phyloP scores from a whole-genome alignment of 208 protist genomes.

The Wallacemonas collosoma region DNA sequence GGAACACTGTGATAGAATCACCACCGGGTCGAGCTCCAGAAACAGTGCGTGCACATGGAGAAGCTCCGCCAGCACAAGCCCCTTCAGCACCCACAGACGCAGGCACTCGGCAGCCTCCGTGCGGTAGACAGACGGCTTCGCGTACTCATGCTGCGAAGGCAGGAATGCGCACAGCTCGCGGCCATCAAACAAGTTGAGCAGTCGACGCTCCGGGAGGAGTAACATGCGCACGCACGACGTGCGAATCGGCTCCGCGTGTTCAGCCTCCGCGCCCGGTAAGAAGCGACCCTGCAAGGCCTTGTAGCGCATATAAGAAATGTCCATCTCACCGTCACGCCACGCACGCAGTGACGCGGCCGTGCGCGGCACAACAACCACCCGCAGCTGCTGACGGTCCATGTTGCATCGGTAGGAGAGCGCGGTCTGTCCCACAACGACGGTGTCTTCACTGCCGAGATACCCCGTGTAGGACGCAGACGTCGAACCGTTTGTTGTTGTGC shows the following conservation, averaged over 20 bases:
- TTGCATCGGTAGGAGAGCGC: constrained; percentile 32
- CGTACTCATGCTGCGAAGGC: constrained; percentile 46
- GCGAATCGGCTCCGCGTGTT: constrained; percentile 29
- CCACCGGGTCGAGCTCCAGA: constrained; percentile 70
- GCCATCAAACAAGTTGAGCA: constrained; percentile 37
- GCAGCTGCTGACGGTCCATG: constrained; percentile 46
- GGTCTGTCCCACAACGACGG: background rate
- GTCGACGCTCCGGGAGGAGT: constrained; percentile 44
- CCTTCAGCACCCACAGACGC: constrained; percentile 81
- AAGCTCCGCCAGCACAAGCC: constrained; percentile 70
- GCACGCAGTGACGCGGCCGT: constrained; percentile 41
- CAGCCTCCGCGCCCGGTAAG: background rate
- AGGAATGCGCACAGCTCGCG: constrained; percentile 55
- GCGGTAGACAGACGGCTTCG: constrained; percentile 60
- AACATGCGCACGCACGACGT: constrained; percentile 68
- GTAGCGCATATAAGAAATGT: constrained; percentile 51
- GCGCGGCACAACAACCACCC: constrained; percentile 55
- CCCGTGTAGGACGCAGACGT: background rate
- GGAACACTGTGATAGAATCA: constrained; percentile 67
- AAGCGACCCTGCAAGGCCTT: constrained; percentile 4
- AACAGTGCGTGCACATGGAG: constrained; percentile 65
- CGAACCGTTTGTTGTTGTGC: background rate
- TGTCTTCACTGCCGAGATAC: background rate
- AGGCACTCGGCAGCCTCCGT: constrained; percentile 75
- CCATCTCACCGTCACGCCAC: constrained; percentile 70